Evolutionary conservation across 2,329 filamentous ascomycete species (phyloP), one percentile per base, ranked within the genome.

Genomic region (Penicillium rolfsii): DNA sequence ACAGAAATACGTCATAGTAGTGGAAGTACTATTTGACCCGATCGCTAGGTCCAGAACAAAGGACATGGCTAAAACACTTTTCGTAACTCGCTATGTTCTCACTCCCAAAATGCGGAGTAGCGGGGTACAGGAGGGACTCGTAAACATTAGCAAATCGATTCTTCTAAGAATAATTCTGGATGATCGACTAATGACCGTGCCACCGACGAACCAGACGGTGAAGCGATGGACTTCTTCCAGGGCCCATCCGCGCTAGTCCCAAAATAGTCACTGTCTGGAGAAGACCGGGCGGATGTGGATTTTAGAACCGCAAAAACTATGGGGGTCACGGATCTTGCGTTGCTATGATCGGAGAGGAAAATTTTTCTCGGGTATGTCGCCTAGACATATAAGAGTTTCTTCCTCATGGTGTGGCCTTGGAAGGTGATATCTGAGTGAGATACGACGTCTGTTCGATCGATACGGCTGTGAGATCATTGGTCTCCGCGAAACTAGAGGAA

Each of bases 241-340:
- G 58, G 36, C 26, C 57, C 52, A 36, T 52, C 48, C 30, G 45
- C 61, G 61, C 67, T 70, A 70, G 60, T 64, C 67, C 67, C 33
- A 58, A 69, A 63, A 41, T 11, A 53, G 67, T 61, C n/a, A 69
- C 48, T 67, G n/a, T 62, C 65, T 60, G 58, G 67, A 69, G 67
- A 69, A 56, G 57, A 22, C 26, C 52, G 52, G 55, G 45, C 49
- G 46, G 36, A 22, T 41, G 63, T 64, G 64, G 64, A 58, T 62
- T 55, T 52, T 12, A 41, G 26, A 40, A 43, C 59, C 57, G 24
- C 50, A 40, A 53, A 52, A 40, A 35, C 57, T 57, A 55, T 28
- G 36, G 45, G 33, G 36, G 30, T 57, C 19, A 33, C 24, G 38
- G 22, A 30, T 48, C 33, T 57, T 33, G 40, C 52, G 36, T 55